A percentile compares a stretch with the other conserved stretches of the same genome.
phyloP scores from a whole-genome alignment of 148 eudicot species.

The Fagopyrum homotropicum region DNA sequence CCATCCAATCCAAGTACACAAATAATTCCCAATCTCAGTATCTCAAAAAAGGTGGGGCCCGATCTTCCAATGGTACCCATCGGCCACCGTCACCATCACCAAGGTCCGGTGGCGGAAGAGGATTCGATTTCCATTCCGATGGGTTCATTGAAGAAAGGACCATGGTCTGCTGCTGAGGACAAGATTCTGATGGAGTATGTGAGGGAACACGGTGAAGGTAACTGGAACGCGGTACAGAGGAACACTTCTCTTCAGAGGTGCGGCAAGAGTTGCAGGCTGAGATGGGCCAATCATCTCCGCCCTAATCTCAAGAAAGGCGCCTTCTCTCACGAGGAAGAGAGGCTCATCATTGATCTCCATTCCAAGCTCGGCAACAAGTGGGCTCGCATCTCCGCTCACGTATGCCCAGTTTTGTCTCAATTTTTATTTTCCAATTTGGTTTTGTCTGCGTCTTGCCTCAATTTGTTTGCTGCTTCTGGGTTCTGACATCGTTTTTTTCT shows the following conservation, averaged over 20 bases:
- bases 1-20: not conserved
- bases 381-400: slow-evolving; percentile 95
- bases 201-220: slow-evolving; percentile 77
- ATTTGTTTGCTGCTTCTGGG: not conserved
- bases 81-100: not conserved
- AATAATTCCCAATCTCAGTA: not conserved
- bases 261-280: slow-evolving; percentile 79
- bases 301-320: slow-evolving; percentile 82
- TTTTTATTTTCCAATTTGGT: not conserved
- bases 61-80: not conserved
- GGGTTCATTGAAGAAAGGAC: slow-evolving; percentile 55
- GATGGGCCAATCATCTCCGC: slow-evolving; percentile 88
- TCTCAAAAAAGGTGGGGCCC: not conserved
- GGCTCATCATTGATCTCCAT: slow-evolving; percentile 64
- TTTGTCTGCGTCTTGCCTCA: not conserved
- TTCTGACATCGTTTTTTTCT: not conserved
- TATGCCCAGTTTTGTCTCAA: slow-evolving; percentile 9
- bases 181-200: slow-evolving; percentile 69
- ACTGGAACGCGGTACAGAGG: slow-evolving; percentile 84
- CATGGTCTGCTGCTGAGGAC: slow-evolving; percentile 81
- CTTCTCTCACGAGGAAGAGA: slow-evolving; percentile 65
- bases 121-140: not conserved
- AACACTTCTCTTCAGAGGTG: slow-evolving; percentile 63
- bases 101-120: not conserved
- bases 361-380: slow-evolving; percentile 83